These are phyloP conservation scores for Penicillium manginii DNA, from an alignment of 495 filamentous ascomycete genomes.

Conservation along the genomic window DNA sequence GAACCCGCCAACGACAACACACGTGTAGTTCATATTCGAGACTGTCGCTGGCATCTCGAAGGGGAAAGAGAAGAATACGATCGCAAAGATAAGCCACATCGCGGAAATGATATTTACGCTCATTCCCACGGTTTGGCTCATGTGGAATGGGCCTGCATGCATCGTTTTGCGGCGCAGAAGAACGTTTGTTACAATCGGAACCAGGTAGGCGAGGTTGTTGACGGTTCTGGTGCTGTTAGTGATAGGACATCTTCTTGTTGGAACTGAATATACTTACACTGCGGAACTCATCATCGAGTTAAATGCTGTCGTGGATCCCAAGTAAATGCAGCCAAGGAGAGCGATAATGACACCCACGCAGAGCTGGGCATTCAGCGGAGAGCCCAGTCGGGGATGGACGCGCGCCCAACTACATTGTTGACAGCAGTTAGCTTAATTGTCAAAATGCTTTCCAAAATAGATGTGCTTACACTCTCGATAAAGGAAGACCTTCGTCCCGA, in stretches of 20 bases:
- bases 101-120: conserved; percentile 39
- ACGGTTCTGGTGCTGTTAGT: conserved; percentile 33
- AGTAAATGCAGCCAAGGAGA: conserved; percentile 68
- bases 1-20: conserved; percentile 63
- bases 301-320: conserved; percentile 72
- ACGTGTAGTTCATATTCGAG: conserved; percentile 73
- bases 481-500: conserved; percentile 60
- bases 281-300: conserved; percentile 68
- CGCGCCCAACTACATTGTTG: conserved; percentile 28
- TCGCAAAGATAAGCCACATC: conserved; percentile 42
- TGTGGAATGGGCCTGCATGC: conserved; percentile 38
- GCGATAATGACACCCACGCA: conserved; percentile 60
- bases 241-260: neutral
- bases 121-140: conserved; percentile 35
- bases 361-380: conserved; percentile 65
- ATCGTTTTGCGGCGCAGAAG: conserved; percentile 37
- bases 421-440: neutral
- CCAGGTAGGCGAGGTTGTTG: conserved; percentile 40
- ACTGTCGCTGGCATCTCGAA: conserved; percentile 56
- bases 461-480: conserved; percentile 32
- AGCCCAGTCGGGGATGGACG: conserved; percentile 27
- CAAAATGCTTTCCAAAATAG: neutral
- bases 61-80: conserved; percentile 76
- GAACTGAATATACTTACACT: conserved; percentile 22
- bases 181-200: conserved; percentile 42